phyloP scores from a whole-genome alignment of 208 protist species.

The Tritrichomonas musculus region DNA sequence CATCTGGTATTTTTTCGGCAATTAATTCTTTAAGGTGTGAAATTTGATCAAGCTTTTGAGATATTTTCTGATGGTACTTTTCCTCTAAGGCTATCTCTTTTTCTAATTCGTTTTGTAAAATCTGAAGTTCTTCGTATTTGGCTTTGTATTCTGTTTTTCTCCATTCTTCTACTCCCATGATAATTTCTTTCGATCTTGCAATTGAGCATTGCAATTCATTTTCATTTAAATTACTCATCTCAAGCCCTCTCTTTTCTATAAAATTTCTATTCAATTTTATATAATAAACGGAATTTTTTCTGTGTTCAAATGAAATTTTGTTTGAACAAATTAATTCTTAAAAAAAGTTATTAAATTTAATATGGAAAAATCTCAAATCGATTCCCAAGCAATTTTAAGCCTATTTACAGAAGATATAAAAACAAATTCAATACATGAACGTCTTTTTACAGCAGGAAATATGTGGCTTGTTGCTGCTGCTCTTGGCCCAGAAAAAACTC shows the following conservation, averaged over 20 bases:
- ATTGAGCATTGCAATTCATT: neutral
- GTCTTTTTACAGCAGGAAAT: slow-evolving; percentile 6
- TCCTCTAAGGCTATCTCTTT: neutral
- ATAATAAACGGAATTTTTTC: neutral
- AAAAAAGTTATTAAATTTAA: neutral
- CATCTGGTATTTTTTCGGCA: neutral
- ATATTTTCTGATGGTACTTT: neutral
- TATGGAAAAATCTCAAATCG: neutral
- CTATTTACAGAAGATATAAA: slow-evolving; percentile 27
- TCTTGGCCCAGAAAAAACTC: neutral
- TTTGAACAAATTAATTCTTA: neutral
- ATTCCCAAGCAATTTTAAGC: neutral
- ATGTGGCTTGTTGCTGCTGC: slow-evolving; percentile 18
- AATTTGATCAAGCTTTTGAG: neutral
- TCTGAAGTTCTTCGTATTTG: neutral
- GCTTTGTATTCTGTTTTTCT: neutral
- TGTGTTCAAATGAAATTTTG: neutral
- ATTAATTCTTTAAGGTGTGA: neutral
- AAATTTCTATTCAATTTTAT: neutral
- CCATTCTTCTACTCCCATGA: neutral
- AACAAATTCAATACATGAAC: neutral
- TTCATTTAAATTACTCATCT: neutral
- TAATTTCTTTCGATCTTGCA: neutral
- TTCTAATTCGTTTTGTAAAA: neutral
- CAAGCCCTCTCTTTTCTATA: neutral